Evolutionary conservation across 352 stramenopile genomes (phyloP).

Genomic region (Phytopythium chamaehyphon): DNA sequence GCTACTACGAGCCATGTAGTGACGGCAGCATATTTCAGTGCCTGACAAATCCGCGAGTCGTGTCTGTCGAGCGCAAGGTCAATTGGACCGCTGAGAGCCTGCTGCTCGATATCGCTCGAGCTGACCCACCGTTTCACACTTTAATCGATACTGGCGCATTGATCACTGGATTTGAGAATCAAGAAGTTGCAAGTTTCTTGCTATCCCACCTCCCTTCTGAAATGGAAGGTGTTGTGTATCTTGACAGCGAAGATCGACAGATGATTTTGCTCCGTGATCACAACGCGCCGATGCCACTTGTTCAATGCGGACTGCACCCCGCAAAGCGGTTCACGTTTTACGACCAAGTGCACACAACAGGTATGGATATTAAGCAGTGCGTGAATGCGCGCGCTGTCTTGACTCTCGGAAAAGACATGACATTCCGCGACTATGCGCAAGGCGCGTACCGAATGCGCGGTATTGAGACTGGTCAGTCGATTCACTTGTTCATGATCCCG

Average conservation of each 20-base stretch:
- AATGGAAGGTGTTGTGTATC: slow-evolving; percentile 91
- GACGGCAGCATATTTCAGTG: slow-evolving; percentile 98
- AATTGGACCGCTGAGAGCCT: slow-evolving; percentile 78
- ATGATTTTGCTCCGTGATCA: slow-evolving; percentile 94
- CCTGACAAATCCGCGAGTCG: slow-evolving; percentile 92
- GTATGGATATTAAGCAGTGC: slow-evolving; percentile 92
- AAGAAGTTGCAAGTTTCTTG: slow-evolving; percentile 83
- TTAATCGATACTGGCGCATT: slow-evolving; percentile 91
- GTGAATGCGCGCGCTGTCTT: slow-evolving; percentile 86
- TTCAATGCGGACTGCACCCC: slow-evolving; percentile 82
- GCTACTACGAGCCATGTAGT: slow-evolving; percentile 97
- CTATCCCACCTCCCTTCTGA: slow-evolving; percentile 61
- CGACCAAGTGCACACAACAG: slow-evolving; percentile 92
- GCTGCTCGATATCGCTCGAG: slow-evolving; percentile 70
- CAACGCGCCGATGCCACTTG: slow-evolving; percentile 91
- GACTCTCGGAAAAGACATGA: slow-evolving; percentile 97
- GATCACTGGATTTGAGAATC: slow-evolving; percentile 89
- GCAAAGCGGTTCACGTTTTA: slow-evolving; percentile 92
- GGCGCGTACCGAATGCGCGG: slow-evolving; percentile 91
- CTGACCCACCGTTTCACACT: slow-evolving; percentile 74
- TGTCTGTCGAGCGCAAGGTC: slow-evolving; percentile 79
- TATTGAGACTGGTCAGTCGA: slow-evolving; percentile 89
- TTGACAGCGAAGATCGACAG: slow-evolving; percentile 86
- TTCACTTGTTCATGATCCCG: slow-evolving; percentile 91
- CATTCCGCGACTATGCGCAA: slow-evolving; percentile 91